A percentile compares a stretch with the other conserved stretches of the same genome.
Conservation (phyloP, 805 yeast genomes). For the Wickerhamiella dianesei region DNA sequence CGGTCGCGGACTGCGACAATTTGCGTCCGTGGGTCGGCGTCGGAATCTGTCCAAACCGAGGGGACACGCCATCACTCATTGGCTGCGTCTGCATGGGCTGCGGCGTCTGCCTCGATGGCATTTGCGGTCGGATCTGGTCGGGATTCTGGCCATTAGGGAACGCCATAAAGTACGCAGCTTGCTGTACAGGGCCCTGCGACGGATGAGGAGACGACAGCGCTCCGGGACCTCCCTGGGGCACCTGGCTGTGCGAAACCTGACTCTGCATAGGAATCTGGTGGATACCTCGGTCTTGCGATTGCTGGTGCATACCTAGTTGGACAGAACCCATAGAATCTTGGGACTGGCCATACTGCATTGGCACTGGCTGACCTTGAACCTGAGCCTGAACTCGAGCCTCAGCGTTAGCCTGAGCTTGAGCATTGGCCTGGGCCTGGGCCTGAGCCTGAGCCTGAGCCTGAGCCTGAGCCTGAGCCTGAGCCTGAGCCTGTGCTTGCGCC, state of each 20-base stretch:
- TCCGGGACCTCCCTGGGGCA: background rate
- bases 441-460: background rate
- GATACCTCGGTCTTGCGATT: too few relatives aligned
- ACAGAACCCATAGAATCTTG: too few relatives aligned
- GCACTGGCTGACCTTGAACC: too few relatives aligned
- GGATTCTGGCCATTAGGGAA: background rate
- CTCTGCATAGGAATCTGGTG: too few relatives aligned
- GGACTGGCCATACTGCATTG: too few relatives aligned
- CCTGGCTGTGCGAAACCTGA: too few relatives aligned
- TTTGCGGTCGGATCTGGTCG: background rate
- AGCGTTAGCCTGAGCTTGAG: too few relatives aligned
- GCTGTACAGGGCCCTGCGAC: background rate
- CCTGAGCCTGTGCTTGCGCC: background rate
- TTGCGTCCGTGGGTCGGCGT: background rate
- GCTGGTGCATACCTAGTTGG: too few relatives aligned
- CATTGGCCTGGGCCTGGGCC: too few relatives aligned
- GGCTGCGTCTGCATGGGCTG: background rate
- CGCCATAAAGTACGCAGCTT: constrained; percentile 1
- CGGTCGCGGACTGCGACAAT: constrained; percentile 2
- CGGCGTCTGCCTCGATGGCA: background rate
- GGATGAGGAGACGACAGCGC: background rate
- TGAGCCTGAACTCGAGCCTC: too few relatives aligned
- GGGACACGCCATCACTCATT: background rate
- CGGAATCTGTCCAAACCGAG: background rate
- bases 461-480: background rate